Evolutionary conservation across 2,329 filamentous ascomycete genomes (phyloP).

Genomic region (Colletotrichum tanaceti): DNA sequence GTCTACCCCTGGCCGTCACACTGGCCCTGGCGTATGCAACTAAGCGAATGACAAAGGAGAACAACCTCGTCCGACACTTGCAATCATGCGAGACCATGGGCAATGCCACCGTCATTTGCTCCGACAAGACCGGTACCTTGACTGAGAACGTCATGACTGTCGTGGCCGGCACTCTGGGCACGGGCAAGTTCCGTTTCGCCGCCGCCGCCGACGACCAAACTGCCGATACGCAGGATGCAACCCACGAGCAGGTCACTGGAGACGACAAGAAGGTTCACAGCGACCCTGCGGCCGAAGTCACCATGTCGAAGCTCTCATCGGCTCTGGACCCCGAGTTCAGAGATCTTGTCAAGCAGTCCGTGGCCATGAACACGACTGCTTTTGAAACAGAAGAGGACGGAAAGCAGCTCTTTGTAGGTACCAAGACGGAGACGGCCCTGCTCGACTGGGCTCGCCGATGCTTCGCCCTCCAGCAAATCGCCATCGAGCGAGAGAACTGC

Average conservation of each 20-base stretch:
- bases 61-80: constrained; percentile 70
- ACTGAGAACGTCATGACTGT: constrained; percentile 74
- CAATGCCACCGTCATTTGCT: constrained; percentile 72
- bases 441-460: constrained; percentile 49
- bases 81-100: constrained; percentile 73
- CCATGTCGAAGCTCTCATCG: constrained; percentile 35
- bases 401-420: constrained; percentile 60
- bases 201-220: constrained; percentile 49
- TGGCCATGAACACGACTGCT: constrained; percentile 64
- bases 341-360: constrained; percentile 53
- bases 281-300: constrained; percentile 1
- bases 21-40: constrained; percentile 72
- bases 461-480: constrained; percentile 55
- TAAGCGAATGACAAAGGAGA: constrained; percentile 71
- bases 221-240: constrained; percentile 14
- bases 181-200: constrained; percentile 50
- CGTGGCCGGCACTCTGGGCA: constrained; percentile 65
- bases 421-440: constrained; percentile 67
- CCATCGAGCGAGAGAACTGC: constrained; percentile 60
- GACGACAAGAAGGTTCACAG: constrained; percentile 18
- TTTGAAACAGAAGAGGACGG: constrained; percentile 62
- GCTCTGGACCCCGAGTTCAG: constrained; percentile 51
- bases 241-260: constrained; percentile 6
- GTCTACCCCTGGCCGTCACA: constrained; percentile 70
- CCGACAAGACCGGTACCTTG: constrained; percentile 74